Base-by-base conservation (phyloP, 1,284 basidiomycete genomes). In the Boletus smithii region DNA sequence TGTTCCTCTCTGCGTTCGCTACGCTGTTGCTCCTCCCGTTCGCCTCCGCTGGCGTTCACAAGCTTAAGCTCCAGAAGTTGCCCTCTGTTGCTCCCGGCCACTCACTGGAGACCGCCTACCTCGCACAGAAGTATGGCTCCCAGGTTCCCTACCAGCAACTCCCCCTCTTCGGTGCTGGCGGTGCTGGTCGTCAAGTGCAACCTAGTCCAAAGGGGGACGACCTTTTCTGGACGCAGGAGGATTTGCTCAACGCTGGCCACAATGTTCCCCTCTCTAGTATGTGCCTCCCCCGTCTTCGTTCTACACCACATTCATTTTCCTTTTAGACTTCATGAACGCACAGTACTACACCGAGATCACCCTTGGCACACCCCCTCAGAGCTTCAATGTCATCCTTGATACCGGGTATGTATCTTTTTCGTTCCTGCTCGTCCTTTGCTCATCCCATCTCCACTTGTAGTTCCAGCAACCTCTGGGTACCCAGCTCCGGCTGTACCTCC, bases 401-500 rank as follows among this genome's bases (percentile, higher is more conserved):
- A 93, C 90, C 41, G 91, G 90, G 85, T 82, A 62, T 10, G 2
- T 4, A 18, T 11, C 2, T 16, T 18, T 11, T 13, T 29, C 6
- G 3, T 13, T 6, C 3, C 4, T 36, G 0, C 7, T 18, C 13
- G 1, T 7, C 27, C 13, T 37, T 13, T 0, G 1, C 48, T 60
- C 4, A 60, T 18, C 39, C 30, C 4, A 55, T 18, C 32, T 23
- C 46, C 23, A 26, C 23, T 32, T 39, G 14, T 44, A 88, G 86
- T 20, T 95, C 92, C 37, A 88, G 88, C 68, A 95, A 95, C 67
- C 79, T 95, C 17, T 97, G 93, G 93, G 90, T 97, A 6, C 97
- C 97, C 9, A 92, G 92, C 60, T 71, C 73, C 27, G 71, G 80
- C 57, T 99, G 97, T 75, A 89, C 84, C 10, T 95, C 92, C 27